phyloP scores from a whole-genome alignment of 78 protist species.

The Neovahlkampfia damariscottae region DNA sequence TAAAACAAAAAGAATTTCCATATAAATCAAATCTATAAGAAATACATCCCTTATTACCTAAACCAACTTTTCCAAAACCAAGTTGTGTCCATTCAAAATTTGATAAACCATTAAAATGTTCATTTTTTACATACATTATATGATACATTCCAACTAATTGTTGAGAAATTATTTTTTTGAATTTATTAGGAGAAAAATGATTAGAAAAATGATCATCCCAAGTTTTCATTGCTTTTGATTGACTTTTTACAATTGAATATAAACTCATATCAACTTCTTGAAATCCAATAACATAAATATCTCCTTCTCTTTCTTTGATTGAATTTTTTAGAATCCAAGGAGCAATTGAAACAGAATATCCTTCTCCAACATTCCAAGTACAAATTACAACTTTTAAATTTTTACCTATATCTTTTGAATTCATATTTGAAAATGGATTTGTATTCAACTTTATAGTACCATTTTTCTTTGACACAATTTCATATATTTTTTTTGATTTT shows the following conservation, averaged over 20 bases:
- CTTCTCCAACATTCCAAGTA: background rate
- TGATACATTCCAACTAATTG: background rate
- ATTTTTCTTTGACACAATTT: too few species aligned
- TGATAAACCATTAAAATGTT: background rate
- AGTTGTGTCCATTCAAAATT: background rate
- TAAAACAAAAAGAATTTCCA: slow-evolving; percentile 12
- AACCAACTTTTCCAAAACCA: background rate
- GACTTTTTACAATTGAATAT: background rate
- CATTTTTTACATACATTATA: background rate
- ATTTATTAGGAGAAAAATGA: too few species aligned
- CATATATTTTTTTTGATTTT: too few species aligned
- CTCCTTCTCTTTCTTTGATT: background rate
- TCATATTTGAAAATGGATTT: too few species aligned
- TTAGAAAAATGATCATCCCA: too few species aligned
- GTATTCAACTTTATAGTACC: too few species aligned
- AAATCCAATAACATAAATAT: background rate
- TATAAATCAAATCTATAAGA: slow-evolving; percentile 50
- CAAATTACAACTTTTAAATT: background rate
- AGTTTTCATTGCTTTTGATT: background rate
- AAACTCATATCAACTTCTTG: background rate
- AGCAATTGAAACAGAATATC: background rate
- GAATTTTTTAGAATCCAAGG: too few species aligned
- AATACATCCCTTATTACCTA: slow-evolving; percentile 88
- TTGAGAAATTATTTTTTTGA: background rate
- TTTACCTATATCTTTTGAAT: too few species aligned